Percentiles rank a stretch among this genome's conserved stretches.
Conservation (phyloP, 345 rosid species). For the Bretschneidera sinensis region DNA sequence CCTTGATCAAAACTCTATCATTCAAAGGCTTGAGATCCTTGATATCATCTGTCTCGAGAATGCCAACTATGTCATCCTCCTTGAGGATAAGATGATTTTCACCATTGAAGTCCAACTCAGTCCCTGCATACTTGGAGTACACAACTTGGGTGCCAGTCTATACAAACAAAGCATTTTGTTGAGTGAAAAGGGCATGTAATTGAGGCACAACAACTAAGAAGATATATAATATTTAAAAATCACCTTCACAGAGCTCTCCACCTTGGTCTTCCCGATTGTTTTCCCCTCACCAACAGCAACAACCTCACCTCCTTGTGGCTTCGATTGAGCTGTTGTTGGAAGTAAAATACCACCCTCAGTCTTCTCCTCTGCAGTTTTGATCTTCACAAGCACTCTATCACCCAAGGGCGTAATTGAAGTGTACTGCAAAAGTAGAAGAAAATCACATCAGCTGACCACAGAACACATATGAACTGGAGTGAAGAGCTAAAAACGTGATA, state of each 20-base stretch:
- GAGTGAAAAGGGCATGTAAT: background rate
- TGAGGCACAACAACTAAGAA: background rate
- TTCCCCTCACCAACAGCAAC: constrained; percentile 90
- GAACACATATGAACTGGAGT: background rate
- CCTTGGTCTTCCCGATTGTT: constrained; percentile 53
- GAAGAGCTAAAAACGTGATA: too few species aligned
- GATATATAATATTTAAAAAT: background rate
- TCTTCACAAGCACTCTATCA: constrained; percentile 84
- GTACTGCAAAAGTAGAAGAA: constrained; percentile 38
- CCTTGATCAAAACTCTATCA: constrained; percentile 89
- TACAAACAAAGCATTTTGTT: constrained; percentile 13
- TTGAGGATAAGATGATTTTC: constrained; percentile 73
- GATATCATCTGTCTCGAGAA: constrained; percentile 86
- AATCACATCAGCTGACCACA: background rate
- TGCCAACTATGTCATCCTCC: constrained; percentile 92
- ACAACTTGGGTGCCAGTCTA: constrained; percentile 78
- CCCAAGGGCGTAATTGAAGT: constrained; percentile 79
- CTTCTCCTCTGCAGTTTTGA: constrained; percentile 78
- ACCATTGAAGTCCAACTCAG: constrained; percentile 78
- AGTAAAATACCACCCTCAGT: constrained; percentile 81
- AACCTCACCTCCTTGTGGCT: constrained; percentile 93
- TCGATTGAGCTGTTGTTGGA: constrained; percentile 73
- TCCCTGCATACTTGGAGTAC: constrained; percentile 90
- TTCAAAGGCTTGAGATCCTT: constrained; percentile 93
- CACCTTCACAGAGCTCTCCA: constrained; percentile 58